Conservation (phyloP, 345 rosid species). For the Populus davidiana region DNA sequence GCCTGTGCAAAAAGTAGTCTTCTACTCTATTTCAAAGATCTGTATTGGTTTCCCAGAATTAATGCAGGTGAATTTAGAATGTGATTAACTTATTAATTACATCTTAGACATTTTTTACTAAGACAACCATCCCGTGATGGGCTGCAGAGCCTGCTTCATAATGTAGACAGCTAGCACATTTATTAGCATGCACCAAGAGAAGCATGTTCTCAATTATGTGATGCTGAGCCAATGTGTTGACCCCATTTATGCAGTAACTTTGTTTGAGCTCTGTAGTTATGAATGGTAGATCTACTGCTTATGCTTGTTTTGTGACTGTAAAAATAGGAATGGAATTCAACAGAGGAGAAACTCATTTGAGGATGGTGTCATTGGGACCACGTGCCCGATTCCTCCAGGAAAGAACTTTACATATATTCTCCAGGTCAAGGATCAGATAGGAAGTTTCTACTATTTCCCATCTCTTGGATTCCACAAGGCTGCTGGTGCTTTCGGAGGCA, state of each 20-base stretch:
- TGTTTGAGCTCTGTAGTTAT: neutral
- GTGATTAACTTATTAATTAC: neutral
- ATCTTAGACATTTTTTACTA: neutral
- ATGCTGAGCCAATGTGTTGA: neutral
- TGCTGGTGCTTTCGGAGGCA: conserved; percentile 82
- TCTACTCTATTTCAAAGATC: neutral
- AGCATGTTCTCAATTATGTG: neutral
- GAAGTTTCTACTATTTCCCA: conserved; percentile 91
- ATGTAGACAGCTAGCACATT: neutral
- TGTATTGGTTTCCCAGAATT: neutral
- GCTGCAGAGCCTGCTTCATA: neutral
- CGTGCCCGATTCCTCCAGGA: conserved; percentile 91
- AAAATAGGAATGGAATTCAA: conserved; percentile 69
- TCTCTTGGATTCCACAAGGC: conserved; percentile 90
- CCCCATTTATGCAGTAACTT: neutral
- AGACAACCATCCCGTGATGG: neutral
- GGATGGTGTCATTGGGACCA: conserved; percentile 81
- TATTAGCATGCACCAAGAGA: neutral
- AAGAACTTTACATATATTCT: conserved; percentile 71
- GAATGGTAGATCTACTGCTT: neutral
- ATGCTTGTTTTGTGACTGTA: neutral
- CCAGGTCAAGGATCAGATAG: conserved; percentile 90
- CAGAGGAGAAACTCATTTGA: conserved; percentile 79
- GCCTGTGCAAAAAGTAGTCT: neutral
- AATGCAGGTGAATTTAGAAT: neutral